Evolutionary conservation across 257 asterid species (phyloP).

Genomic region (Voacanga thouarsii): DNA sequence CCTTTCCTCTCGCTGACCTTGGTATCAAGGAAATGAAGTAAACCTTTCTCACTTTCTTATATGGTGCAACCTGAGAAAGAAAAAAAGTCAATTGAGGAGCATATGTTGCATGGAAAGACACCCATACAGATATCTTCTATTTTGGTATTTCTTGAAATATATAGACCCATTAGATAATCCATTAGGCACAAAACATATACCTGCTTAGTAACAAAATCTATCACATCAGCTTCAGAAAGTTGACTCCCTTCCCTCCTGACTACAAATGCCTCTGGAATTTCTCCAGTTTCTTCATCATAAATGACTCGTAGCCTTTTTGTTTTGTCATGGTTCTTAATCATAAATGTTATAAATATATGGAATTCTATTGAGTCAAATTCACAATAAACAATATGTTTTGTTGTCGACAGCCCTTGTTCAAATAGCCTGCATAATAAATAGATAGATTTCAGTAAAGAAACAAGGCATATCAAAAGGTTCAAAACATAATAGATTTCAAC

Average conservation of each 20-base stretch:
- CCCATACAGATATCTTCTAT: background rate
- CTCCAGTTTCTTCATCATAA: conserved; percentile 70
- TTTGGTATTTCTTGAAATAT: background rate
- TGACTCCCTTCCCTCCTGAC: conserved; percentile 50
- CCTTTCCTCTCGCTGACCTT: conserved; percentile 62
- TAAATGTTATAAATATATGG: no score
- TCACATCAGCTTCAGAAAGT: conserved; percentile 44
- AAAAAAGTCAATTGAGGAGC: background rate
- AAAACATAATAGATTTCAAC: background rate
- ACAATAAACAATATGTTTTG: no score
- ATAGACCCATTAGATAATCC: background rate
- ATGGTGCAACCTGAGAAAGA: conserved; percentile 64
- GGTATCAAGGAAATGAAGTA: conserved; percentile 49
- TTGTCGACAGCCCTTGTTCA: conserved; percentile 23
- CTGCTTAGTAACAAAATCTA: conserved; percentile 62
- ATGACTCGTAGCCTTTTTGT: no score
- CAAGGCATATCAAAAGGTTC: background rate
- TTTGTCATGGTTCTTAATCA: no score
- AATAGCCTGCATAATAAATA: conserved; percentile 49
- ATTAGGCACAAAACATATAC: conserved; percentile 25
- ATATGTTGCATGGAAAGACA: background rate
- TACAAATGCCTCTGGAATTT: conserved; percentile 82
- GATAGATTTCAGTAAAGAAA: background rate
- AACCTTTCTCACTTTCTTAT: conserved; percentile 78
- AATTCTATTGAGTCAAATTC: no score